A percentile compares a stretch with the other conserved stretches of the same genome.
phyloP scores from a whole-genome alignment of 768 basidiomycete genomes.

The Xerocomus potaroensis region DNA sequence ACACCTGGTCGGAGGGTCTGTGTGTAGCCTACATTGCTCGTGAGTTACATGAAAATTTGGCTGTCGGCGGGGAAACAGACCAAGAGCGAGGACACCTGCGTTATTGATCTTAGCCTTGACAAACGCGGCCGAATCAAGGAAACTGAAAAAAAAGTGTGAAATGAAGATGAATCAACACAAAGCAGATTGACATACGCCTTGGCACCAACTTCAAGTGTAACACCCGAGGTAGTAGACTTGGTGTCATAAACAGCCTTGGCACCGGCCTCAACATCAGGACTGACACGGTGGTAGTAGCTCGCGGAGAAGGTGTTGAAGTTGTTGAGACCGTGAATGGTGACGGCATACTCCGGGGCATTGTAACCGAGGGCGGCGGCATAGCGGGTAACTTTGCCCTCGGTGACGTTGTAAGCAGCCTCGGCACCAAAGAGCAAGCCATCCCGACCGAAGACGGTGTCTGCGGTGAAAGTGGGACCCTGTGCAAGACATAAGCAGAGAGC shows the following conservation, averaged over 20 bases:
- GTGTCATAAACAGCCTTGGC: slow-evolving; percentile 96
- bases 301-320: slow-evolving; percentile 93
- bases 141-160: slow-evolving; percentile 35
- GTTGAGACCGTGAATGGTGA: slow-evolving; percentile 91
- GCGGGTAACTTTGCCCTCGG: slow-evolving; percentile 84
- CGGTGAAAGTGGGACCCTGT: slow-evolving; percentile 95
- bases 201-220: slow-evolving; percentile 90
- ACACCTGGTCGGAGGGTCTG: slow-evolving; percentile 93
- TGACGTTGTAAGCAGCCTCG: slow-evolving; percentile 96
- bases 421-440: slow-evolving; percentile 97
- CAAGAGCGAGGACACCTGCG: slow-evolving; percentile 82
- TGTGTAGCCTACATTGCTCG: slow-evolving; percentile 61
- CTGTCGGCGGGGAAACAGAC: slow-evolving; percentile 33
- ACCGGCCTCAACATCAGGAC: slow-evolving; percentile 86
- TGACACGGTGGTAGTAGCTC: slow-evolving; percentile 97
- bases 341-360: slow-evolving; percentile 93
- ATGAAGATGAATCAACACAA: neutral
- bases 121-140: slow-evolving; percentile 85
- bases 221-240: slow-evolving; percentile 82
- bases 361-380: slow-evolving; percentile 92
- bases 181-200: slow-evolving; percentile 66
- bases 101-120: slow-evolving; percentile 99
- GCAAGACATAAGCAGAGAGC: slow-evolving; percentile 4
- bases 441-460: slow-evolving; percentile 92
- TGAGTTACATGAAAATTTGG: slow-evolving; percentile 7